Percentiles rank a stretch among this genome's conserved stretches.
These are phyloP conservation scores for Botrytis deweyae DNA, from an alignment of 2,329 filamentous ascomycete genomes.

Conservation along the genomic window DNA sequence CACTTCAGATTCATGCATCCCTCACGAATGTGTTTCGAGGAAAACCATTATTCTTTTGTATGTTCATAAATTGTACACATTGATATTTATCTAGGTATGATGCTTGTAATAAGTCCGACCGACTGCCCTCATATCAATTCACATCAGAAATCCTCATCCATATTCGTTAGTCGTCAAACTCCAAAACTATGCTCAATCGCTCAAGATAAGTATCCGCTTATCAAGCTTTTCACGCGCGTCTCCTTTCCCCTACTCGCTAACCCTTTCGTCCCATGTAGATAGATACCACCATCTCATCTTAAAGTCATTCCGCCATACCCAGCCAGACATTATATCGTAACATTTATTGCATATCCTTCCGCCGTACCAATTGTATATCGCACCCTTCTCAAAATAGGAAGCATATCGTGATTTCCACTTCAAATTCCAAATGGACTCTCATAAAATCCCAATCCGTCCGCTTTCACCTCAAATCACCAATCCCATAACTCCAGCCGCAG, in stretches of 20 bases:
- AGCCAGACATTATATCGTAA: constrained; percentile 1
- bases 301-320: background rate
- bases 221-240: background rate
- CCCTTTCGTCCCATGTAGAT: background rate
- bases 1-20: background rate
- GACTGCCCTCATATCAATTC: background rate
- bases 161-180: constrained; percentile 11
- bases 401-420: background rate
- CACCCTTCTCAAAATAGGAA: background rate
- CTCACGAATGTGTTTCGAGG: background rate
- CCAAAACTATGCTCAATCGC: constrained; percentile 1
- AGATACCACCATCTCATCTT: background rate
- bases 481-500: constrained; percentile 15
- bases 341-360: background rate
- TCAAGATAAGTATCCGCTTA: background rate
- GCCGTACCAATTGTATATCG: background rate
- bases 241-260: background rate
- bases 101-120: background rate
- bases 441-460: background rate
- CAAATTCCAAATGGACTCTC: background rate
- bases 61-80: background rate
- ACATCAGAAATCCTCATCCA: background rate
- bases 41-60: background rate
- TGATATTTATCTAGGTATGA: background rate
- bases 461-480: constrained; percentile 7